Conservation (phyloP, 2,329 filamentous ascomycete species). For the Clonostachys byssicola region DNA sequence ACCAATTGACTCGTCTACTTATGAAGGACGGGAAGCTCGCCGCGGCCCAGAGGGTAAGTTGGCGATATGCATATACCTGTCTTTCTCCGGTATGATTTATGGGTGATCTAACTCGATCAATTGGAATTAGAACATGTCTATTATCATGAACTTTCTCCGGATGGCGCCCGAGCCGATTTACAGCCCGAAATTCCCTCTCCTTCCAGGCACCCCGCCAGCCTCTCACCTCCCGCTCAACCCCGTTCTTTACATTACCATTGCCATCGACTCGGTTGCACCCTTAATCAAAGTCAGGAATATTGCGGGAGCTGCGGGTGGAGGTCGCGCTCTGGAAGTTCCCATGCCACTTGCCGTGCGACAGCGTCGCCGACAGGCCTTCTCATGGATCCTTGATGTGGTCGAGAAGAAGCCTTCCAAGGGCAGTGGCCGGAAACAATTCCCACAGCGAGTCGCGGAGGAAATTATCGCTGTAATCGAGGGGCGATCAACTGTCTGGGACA, state of each 20-base stretch:
- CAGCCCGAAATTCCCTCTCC: conserved; percentile 65
- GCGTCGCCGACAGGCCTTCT: conserved; percentile 72
- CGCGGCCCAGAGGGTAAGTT: conserved; percentile 77
- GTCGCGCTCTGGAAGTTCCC: conserved; percentile 77
- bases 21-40: conserved; percentile 92
- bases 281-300: conserved; percentile 75
- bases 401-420: conserved; percentile 71
- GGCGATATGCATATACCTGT: neutral
- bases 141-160: conserved; percentile 79
- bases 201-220: conserved; percentile 73
- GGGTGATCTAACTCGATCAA: neutral
- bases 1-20: conserved; percentile 84
- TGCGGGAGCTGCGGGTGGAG: conserved; percentile 80
- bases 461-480: conserved; percentile 86
- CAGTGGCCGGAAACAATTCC: conserved; percentile 68
- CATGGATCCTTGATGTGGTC: conserved; percentile 86
- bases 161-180: conserved; percentile 76
- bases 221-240: conserved; percentile 84
- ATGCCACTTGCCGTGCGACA: conserved; percentile 71
- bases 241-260: conserved; percentile 81
- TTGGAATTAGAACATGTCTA: conserved; percentile 69
- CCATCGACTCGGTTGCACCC: conserved; percentile 89
- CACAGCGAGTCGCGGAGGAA: conserved; percentile 78
- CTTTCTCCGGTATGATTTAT: neutral
- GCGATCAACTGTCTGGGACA: conserved; percentile 78